Conservation (phyloP, 805 yeast genomes). For the Candida chauliodis region DNA sequence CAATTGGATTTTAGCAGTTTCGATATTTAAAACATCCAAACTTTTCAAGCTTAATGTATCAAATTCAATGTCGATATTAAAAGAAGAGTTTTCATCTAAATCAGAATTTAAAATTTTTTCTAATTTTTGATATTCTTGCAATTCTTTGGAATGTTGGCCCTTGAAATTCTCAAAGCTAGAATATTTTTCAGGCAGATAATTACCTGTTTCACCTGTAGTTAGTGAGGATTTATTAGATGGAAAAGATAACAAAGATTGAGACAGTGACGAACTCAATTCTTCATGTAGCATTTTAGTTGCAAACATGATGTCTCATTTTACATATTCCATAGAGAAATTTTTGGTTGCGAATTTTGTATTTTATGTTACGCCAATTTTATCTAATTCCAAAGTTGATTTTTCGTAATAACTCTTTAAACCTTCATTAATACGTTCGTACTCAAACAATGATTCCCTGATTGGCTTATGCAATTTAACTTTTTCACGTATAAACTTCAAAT, state of each 20-base stretch:
- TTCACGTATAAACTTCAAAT: constrained; percentile 1
- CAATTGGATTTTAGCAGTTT: neutral
- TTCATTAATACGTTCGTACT: constrained; percentile 5
- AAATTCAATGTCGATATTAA: constrained; percentile 4
- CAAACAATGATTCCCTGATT: constrained; percentile 7
- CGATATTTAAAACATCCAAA: constrained; percentile 1
- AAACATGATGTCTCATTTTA: neutral
- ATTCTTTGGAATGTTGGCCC: neutral
- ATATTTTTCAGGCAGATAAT: neutral
- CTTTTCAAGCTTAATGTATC: constrained; percentile 10
- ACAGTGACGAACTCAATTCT: constrained; percentile 1
- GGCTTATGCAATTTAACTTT: constrained; percentile 7
- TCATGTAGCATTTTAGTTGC: neutral
- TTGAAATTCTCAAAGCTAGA: neutral
- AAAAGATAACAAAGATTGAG: constrained; percentile 1
- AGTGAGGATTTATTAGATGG: neutral
- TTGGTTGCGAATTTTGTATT: neutral
- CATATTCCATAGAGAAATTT: too few species aligned
- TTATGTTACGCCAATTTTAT: constrained; percentile 6
- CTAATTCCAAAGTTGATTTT: constrained; percentile 1
- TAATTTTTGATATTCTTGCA: constrained; percentile 6
- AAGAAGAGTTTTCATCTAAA: neutral
- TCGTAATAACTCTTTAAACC: constrained; percentile 3
- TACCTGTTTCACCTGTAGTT: neutral
- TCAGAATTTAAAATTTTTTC: neutral